Evolutionary conservation across 345 rosid species (phyloP).

Genomic region (Raphanus raphanistrum): DNA sequence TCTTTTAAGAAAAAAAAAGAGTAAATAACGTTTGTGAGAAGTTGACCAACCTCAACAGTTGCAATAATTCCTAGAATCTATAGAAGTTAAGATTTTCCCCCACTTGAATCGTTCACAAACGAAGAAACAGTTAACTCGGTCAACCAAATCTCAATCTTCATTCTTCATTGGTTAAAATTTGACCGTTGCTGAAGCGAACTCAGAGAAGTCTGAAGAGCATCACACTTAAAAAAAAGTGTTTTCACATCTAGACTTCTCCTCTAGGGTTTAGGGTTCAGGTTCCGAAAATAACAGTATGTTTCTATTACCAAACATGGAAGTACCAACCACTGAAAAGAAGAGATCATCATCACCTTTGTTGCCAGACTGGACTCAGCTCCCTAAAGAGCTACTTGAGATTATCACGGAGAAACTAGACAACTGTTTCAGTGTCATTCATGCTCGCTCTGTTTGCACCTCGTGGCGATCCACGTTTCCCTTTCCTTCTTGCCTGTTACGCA

Average conservation of each 20-base stretch:
- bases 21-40: neutral
- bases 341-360: neutral
- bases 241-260: neutral
- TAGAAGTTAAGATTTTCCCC: neutral
- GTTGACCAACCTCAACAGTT: neutral
- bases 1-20: too few relatives aligned
- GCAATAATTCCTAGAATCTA: neutral
- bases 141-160: neutral
- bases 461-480: constrained; percentile 17
- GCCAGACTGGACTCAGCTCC: constrained; percentile 6
- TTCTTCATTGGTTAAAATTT: neutral
- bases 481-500: neutral
- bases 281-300: neutral
- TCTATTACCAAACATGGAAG: neutral
- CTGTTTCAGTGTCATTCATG: constrained; percentile 16
- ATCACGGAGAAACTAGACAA: neutral
- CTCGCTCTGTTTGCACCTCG: constrained; percentile 12
- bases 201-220: neutral
- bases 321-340: neutral
- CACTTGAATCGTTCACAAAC: neutral
- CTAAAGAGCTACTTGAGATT: neutral
- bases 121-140: neutral
- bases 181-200: neutral
- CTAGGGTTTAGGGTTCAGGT: neutral
- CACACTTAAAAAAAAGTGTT: neutral